Conservation (phyloP, 352 stramenopile genomes). For the Phytophthora crassamura region DNA sequence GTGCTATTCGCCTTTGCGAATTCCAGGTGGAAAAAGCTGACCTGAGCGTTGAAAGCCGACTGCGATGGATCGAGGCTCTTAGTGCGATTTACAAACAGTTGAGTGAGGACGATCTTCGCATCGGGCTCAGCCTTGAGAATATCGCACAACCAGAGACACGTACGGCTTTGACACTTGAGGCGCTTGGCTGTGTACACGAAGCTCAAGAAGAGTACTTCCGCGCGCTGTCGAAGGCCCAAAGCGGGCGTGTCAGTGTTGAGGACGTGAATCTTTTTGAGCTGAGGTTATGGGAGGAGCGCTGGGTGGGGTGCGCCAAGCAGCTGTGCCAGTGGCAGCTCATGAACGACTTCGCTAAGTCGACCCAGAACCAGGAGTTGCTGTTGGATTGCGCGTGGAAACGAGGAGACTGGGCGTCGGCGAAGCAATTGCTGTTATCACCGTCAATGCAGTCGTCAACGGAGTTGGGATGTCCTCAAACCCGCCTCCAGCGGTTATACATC, state of each 20-base stretch:
- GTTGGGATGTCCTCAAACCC: slow-evolving; percentile 75
- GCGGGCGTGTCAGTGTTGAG: slow-evolving; percentile 72
- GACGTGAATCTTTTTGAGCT: slow-evolving; percentile 89
- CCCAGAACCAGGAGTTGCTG: slow-evolving; percentile 92
- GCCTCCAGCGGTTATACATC: slow-evolving; percentile 89
- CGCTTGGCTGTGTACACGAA: slow-evolving; percentile 85
- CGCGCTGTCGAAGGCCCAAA: slow-evolving; percentile 80
- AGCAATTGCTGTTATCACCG: slow-evolving; percentile 74
- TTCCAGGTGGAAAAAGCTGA: slow-evolving; percentile 82
- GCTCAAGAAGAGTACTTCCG: slow-evolving; percentile 91
- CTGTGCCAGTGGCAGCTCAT: slow-evolving; percentile 94
- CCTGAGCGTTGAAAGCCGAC: slow-evolving; percentile 68
- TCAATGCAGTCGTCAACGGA: slow-evolving; percentile 71
- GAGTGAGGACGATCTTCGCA: slow-evolving; percentile 85
- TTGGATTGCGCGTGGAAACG: slow-evolving; percentile 94
- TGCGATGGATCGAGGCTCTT: slow-evolving; percentile 89
- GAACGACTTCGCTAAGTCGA: slow-evolving; percentile 92
- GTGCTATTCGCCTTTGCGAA: slow-evolving; percentile 74
- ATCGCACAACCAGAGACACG: slow-evolving; percentile 78
- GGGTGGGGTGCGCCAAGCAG: slow-evolving; percentile 92
- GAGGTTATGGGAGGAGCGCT: slow-evolving; percentile 89
- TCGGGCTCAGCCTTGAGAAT: slow-evolving; percentile 82
- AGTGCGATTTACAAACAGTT: slow-evolving; percentile 88
- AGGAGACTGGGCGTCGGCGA: slow-evolving; percentile 88
- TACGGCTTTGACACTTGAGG: slow-evolving; percentile 77